phyloP scores from a whole-genome alignment of 2,329 filamentous ascomycete genomes.

The Fusarium continuum region DNA sequence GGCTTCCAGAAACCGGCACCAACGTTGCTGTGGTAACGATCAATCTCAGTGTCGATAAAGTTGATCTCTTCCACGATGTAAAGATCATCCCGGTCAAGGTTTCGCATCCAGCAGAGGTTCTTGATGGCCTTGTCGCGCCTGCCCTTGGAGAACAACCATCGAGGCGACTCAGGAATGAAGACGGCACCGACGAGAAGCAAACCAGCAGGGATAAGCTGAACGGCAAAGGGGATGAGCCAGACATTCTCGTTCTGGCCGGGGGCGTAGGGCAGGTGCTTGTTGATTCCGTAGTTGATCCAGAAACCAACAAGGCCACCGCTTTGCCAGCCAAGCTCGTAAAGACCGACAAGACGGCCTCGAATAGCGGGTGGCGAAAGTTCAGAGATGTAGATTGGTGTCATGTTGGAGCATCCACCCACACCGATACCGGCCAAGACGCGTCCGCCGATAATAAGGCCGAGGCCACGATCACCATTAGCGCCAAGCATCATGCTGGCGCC shows the following conservation, averaged over 20 bases:
- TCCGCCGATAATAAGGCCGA: constrained; percentile 71
- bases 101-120: constrained; percentile 71
- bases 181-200: constrained; percentile 67
- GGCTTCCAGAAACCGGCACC: constrained; percentile 80
- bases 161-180: constrained; percentile 71
- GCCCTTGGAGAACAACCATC: constrained; percentile 74
- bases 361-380: constrained; percentile 70
- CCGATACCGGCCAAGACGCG: constrained; percentile 71
- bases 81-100: constrained; percentile 62
- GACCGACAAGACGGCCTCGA: constrained; percentile 70
- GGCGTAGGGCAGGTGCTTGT: constrained; percentile 56
- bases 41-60: constrained; percentile 75
- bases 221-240: constrained; percentile 72
- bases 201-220: constrained; percentile 74
- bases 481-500: constrained; percentile 79
- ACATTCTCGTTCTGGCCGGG: constrained; percentile 53
- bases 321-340: constrained; percentile 74
- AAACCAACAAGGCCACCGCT: constrained; percentile 70
- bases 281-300: constrained; percentile 73
- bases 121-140: constrained; percentile 66
- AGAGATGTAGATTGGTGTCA: constrained; percentile 70
- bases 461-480: constrained; percentile 66
- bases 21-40: constrained; percentile 68
- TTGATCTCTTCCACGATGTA: constrained; percentile 80
- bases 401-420: constrained; percentile 69